Evolutionary conservation across 2,329 filamentous ascomycete genomes (phyloP), one percentile per base, ranked within the genome.

Genomic region (Fusarium oxysporum): DNA sequence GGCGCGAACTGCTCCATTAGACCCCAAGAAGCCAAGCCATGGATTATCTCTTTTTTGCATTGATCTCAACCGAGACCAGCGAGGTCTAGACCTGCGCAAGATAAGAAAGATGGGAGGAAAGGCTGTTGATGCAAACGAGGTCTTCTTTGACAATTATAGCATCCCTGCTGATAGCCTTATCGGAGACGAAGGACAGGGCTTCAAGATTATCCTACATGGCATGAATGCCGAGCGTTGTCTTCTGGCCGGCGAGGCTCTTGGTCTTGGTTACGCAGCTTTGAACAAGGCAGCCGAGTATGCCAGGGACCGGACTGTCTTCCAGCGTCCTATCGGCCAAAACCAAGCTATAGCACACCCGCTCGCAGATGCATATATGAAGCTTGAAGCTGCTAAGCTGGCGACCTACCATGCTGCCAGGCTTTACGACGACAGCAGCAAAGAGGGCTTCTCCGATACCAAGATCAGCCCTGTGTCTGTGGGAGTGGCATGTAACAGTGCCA

Each of bases 71-170:
- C 86, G 86, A 38, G 78, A 79, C 1, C 82, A 86, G 9, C 87
- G 91, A 0, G 87, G 87, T 0, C 83, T 96, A 3, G 88, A 92
- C 16, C 84, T 96, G 78, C 89, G 89, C 50, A 89, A 84, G 78
- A 97, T 97, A 75, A 91, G 89, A 81, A 97, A 97, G 80, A 96
- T 97, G 93, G 94, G 94, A 14, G 93, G 93, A 0, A 86, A 93
- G 16, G 93, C 93, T 0, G 90, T 97, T 3, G 93, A 96, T 77
- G 93, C 93, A 3, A 97, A 97, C 75, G 93, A 96, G 78, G 92
- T 97, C 4, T 97, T 96, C 81, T 96, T 97, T 79, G 93, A 96
- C 80, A 89, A 91, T 73, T 97, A 95, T 80, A 80, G 81, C 6
- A 89, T 96, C 19, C 89, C 91, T 0, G 86, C 86, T 0, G 85